These are phyloP conservation scores for Anthostomella pinea DNA, from an alignment of 2,329 filamentous ascomycete species.

Conservation along the genomic window DNA sequence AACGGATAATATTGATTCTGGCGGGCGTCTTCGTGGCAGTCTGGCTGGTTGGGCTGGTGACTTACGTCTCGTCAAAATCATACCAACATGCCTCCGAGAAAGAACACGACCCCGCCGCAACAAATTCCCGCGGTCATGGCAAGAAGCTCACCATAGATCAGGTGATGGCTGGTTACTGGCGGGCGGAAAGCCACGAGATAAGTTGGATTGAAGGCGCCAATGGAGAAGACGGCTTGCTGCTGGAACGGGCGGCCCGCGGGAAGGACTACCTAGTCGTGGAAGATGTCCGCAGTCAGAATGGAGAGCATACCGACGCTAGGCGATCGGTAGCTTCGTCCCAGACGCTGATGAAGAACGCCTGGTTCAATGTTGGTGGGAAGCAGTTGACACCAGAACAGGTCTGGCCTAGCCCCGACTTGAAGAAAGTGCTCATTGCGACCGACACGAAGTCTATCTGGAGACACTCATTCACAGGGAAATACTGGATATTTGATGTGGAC, in stretches of 20 bases:
- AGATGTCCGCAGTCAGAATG: slow-evolving; percentile 66
- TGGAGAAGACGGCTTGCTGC: slow-evolving; percentile 78
- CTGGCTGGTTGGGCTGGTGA: slow-evolving; percentile 66
- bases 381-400: slow-evolving; percentile 57
- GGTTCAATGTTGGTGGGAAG: slow-evolving; percentile 59
- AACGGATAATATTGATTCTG: slow-evolving; percentile 60
- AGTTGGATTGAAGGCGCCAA: slow-evolving; percentile 73
- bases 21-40: slow-evolving; percentile 59
- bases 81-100: slow-evolving; percentile 62
- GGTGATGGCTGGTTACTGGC: slow-evolving; percentile 65
- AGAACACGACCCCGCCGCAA: slow-evolving; percentile 68
- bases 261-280: slow-evolving; percentile 82
- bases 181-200: slow-evolving; percentile 61
- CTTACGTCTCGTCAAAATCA: slow-evolving; percentile 63
- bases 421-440: slow-evolving; percentile 80
- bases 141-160: slow-evolving; percentile 73
- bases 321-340: slow-evolving; percentile 48
- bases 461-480: slow-evolving; percentile 80
- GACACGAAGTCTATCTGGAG: slow-evolving; percentile 76
- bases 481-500: slow-evolving; percentile 90
- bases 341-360: slow-evolving; percentile 69
- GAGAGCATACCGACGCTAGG: slow-evolving; percentile 36
- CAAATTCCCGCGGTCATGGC: slow-evolving; percentile 57
- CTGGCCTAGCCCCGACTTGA: slow-evolving; percentile 79
- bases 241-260: slow-evolving; percentile 64